Evolutionary conservation across 2,329 filamentous ascomycete genomes (phyloP), one percentile per base, ranked within the genome.

Genomic region (Colletotrichum filicis): DNA sequence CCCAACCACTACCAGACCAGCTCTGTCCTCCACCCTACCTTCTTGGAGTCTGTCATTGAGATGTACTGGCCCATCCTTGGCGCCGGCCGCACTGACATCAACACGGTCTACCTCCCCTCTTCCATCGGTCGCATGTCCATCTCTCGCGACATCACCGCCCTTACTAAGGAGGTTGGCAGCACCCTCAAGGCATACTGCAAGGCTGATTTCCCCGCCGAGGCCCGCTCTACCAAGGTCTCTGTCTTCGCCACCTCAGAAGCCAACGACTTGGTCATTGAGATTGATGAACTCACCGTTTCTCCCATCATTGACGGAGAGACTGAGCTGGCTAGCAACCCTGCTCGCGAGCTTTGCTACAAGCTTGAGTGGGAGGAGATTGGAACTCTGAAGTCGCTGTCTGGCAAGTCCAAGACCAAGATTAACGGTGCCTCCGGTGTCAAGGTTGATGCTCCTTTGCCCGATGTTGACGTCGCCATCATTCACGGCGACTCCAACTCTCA

Each of bases 81-180:
- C 8, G 74, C 78, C 11, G 79, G 79, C 19, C 75, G 74, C 8
- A 77, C 77, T 71, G 72, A 75, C 4, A 67, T 81, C 14, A 77
- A 81, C 24, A 81, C 79, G 0, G 76, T 82, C 30, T 82, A 81
- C 75, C 79, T 82, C 73, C 80, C 80, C 0, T 81, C 80, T 3
- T 77, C 79, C 22, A 76, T 82, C 49, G 80, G 78, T 59, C 75
- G 77, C 37, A 66, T 81, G 49, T 76, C 69, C 5, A 76, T 82
- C 56, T 74, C 75, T 1, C 66, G 77, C 53, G 78, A 81, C 12
- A 78, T 81, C 49, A 78, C 82, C 59, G 75, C 76, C 26, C 76
- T 82, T 60, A 78, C 80, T 52, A 80, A 80, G 73, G 76, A 79
- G 57, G 75, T 76, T 2, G 81, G 81, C 35, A 82, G 77, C 67